Evolutionary conservation across 768 basidiomycete genomes (phyloP).

Genomic region (Russula sp.): DNA sequence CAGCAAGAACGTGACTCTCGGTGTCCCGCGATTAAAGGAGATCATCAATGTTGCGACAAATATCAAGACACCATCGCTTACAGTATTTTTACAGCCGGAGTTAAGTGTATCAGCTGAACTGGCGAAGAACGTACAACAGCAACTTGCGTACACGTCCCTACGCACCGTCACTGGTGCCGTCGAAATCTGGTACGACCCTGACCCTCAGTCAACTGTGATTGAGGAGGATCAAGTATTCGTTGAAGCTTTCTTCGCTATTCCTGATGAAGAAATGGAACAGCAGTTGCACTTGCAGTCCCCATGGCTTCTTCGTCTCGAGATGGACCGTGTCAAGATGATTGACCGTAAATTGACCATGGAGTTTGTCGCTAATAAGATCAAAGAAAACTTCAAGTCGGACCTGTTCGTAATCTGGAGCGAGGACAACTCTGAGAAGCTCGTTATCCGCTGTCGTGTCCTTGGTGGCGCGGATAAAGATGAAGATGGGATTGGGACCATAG

Average conservation of each 20-base stretch:
- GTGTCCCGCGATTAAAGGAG: constrained; percentile 98
- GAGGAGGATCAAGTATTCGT: constrained; percentile 96
- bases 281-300: constrained; percentile 91
- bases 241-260: constrained; percentile 98
- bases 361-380: constrained; percentile 89
- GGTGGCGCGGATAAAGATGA: constrained; percentile 83
- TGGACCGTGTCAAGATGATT: constrained; percentile 96
- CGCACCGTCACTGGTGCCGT: constrained; percentile 92
- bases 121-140: constrained; percentile 89
- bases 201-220: constrained; percentile 86
- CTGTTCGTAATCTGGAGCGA: constrained; percentile 98
- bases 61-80: constrained; percentile 97
- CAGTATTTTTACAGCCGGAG: constrained; percentile 77
- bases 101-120: constrained; percentile 52
- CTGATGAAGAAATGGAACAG: constrained; percentile 90
- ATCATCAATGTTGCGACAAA: constrained; percentile 99
- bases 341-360: constrained; percentile 95
- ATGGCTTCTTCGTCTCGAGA: constrained; percentile 94
- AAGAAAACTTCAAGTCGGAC: constrained; percentile 91
- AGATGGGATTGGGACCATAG: constrained; percentile 63
- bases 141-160: constrained; percentile 88
- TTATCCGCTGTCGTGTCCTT: constrained; percentile 92
- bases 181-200: constrained; percentile 98
- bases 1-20: constrained; percentile 98
- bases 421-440: constrained; percentile 95